Base-by-base conservation (phyloP, 2,329 filamentous ascomycete species). In the Ophiostoma pallidulum region DNA sequence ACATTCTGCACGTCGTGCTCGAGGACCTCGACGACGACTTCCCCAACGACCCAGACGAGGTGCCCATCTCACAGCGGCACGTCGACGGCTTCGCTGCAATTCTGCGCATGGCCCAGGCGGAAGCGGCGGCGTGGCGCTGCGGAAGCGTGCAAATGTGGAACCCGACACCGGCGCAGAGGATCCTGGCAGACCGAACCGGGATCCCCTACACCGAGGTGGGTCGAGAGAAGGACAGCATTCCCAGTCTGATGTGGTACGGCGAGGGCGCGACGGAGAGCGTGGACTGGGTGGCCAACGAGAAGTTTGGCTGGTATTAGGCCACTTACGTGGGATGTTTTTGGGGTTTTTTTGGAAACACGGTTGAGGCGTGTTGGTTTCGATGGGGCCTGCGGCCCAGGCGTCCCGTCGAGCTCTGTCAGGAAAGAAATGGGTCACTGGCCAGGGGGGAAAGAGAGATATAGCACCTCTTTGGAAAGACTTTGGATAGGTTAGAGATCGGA, bases 111-210 rank as follows among this genome's bases (percentile, higher is more conserved):
- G 89, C 88, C 4, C 79, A 83, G 58, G 65, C 66, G 8, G 80
- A 94, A 64, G 90, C 90, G 2, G 65, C 70, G 3, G 70, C 77
- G 48, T 94, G 86, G 84, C 69, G 75, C 38, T 78, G 87, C 66
- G 70, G 73, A 35, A 73, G 78, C 39, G 77, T 95, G 4, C 76
- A 89, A 61, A 69, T 91, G 44, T 97, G 91, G 91, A 94, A 92
- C 60, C 89, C 90, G 0, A 75, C 74, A 4, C 67, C 75, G 7
- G 57, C 72, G 53, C 61, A 80, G 22, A 61, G 61, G 59, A 53
- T 62, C 14, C 57, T 83, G 35, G 64, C 81, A 1, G 63, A 70
- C 33, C 59, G 58, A 22, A 64, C 67, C 2, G 71, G 70, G 8
- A 56, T 87, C 14, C 60, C 72, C 18, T 68, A 75, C 47, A 60